Percentiles rank a stretch among this genome's conserved stretches.
Conservation (phyloP, 805 yeast species). For the Lipomyces spencermartinsiae region DNA sequence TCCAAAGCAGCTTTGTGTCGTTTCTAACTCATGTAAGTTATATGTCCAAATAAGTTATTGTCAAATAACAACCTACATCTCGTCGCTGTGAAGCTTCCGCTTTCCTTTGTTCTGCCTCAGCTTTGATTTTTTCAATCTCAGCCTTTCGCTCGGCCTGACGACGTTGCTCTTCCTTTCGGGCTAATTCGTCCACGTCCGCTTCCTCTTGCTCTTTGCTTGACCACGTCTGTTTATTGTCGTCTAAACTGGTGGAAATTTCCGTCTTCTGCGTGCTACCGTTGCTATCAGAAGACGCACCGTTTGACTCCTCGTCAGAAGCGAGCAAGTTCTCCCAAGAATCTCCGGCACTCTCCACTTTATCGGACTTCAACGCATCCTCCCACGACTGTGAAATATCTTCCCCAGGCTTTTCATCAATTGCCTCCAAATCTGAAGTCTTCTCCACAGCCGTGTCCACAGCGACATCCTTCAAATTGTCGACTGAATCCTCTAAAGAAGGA, state of each 20-base stretch:
- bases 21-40: slow-evolving; percentile 29
- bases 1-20: slow-evolving; percentile 49
- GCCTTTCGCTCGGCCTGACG: slow-evolving; percentile 23
- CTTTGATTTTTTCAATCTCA: slow-evolving; percentile 31
- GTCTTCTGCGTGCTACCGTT: slow-evolving; percentile 42
- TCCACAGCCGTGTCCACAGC: slow-evolving; percentile 37
- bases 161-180: slow-evolving; percentile 43
- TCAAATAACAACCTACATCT: slow-evolving; percentile 25
- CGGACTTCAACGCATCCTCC: slow-evolving; percentile 46
- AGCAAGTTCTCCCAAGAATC: slow-evolving; percentile 40
- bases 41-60: background rate
- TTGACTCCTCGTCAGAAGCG: slow-evolving; percentile 42
- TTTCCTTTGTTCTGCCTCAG: slow-evolving; percentile 47
- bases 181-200: slow-evolving; percentile 45
- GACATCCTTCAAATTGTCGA: slow-evolving; percentile 37
- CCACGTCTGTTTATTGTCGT: slow-evolving; percentile 40
- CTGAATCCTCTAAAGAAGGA: slow-evolving; percentile 44
- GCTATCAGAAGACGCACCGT: slow-evolving; percentile 37
- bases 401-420: slow-evolving; percentile 41
- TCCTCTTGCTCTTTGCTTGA: slow-evolving; percentile 42
- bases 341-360: slow-evolving; percentile 27
- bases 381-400: slow-evolving; percentile 52
- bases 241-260: slow-evolving; percentile 44
- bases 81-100: slow-evolving; percentile 49
- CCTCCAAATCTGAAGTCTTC: slow-evolving; percentile 41